A percentile compares a stretch with the other conserved stretches of the same genome.
phyloP scores from a whole-genome alignment of 78 protist genomes.

The Dictyostelium citrinum region DNA sequence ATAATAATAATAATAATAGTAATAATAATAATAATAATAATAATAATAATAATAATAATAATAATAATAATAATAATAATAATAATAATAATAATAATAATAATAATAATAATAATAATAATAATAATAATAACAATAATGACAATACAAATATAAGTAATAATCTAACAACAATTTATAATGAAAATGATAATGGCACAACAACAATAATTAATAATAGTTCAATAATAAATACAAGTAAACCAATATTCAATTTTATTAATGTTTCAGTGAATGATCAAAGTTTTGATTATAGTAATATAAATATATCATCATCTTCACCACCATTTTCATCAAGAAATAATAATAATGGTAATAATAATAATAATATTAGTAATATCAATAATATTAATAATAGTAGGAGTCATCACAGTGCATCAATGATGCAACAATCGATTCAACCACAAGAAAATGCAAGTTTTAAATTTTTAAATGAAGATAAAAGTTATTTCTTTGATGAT shows the following conservation, averaged over 20 bases:
- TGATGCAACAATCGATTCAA: not conserved
- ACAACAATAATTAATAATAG: not conserved
- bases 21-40: not conserved
- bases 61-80: not conserved
- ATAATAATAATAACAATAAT: not conserved
- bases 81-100: not conserved
- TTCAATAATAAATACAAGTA: not conserved
- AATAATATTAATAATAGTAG: not conserved
- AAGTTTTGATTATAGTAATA: conserved; percentile 16
- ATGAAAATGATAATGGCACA: not conserved
- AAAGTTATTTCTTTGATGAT: not conserved
- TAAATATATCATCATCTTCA: not conserved
- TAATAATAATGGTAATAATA: not conserved
- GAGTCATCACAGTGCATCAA: not conserved
- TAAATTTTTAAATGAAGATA: conserved; percentile 25
- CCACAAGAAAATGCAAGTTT: not conserved
- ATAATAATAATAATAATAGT: not conserved
- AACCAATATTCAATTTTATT: not conserved
- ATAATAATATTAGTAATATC: not conserved
- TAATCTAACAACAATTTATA: not conserved
- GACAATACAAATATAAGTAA: not conserved
- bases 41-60: not conserved
- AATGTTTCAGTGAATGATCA: conserved; percentile 4
- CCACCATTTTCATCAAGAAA: not conserved
- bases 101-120: not conserved